These are phyloP conservation scores for Aspergillus funiculosus DNA, from an alignment of 495 filamentous ascomycete species.

Conservation along the genomic window DNA sequence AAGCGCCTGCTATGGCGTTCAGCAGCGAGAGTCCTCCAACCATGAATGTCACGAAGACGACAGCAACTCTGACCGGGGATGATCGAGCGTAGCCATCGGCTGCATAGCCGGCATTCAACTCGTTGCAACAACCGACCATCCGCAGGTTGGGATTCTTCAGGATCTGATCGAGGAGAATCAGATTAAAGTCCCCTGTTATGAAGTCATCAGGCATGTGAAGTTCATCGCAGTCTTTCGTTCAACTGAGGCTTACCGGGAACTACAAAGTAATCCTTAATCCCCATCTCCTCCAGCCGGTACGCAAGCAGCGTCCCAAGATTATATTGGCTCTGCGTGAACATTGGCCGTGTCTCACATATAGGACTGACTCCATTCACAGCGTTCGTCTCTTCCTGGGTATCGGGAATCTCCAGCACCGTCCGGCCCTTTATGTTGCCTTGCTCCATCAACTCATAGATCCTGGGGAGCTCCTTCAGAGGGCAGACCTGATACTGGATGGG, in stretches of 20 bases:
- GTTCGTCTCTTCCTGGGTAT: too few species aligned
- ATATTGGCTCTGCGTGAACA: neutral
- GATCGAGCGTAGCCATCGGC: slow-evolving; percentile 71
- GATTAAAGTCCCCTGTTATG: slow-evolving; percentile 73
- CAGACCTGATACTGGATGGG: neutral
- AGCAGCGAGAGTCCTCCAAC: slow-evolving; percentile 68
- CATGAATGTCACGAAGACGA: slow-evolving; percentile 68
- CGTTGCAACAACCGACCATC: slow-evolving; percentile 71
- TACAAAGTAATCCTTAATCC: slow-evolving; percentile 5
- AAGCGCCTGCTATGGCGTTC: slow-evolving; percentile 65
- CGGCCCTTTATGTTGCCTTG: neutral
- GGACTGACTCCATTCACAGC: too few species aligned
- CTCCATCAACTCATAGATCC: neutral
- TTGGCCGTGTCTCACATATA: too few species aligned
- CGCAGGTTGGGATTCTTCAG: slow-evolving; percentile 46
- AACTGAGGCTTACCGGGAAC: slow-evolving; percentile 12
- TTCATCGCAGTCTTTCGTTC: too few species aligned
- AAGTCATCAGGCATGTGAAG: too few species aligned
- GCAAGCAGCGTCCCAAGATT: slow-evolving; percentile 5
- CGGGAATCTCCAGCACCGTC: neutral
- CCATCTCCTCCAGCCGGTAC: slow-evolving; percentile 8
- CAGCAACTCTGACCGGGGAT: slow-evolving; percentile 50
- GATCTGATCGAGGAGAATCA: slow-evolving; percentile 59
- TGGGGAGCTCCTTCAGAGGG: neutral
- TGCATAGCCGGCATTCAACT: slow-evolving; percentile 73